Evolutionary conservation across 495 filamentous ascomycete species (phyloP), one percentile per base, ranked within the genome.

Genomic region (Evernia prunastri): DNA sequence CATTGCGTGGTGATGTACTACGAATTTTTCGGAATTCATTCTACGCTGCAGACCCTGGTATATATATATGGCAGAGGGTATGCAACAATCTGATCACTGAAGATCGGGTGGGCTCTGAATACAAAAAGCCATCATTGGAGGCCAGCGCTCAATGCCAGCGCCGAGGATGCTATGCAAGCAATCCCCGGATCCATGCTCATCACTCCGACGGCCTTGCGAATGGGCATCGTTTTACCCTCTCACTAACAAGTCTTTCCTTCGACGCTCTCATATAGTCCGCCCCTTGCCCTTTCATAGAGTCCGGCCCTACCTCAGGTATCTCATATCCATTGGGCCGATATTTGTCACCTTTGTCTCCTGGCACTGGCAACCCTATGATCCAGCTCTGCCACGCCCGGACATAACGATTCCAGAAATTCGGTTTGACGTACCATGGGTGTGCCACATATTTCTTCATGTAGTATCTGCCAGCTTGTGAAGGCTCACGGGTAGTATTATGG

Each of bases 401-500:
- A 81, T 83, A 88, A 27, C 84, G 79, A 60, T 81, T 82, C 80
- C 78, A 82, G 33, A 89, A 70, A 0, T 82, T 86, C 0, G 86
- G 79, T 49, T 82, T 81, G 39, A 84, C 76, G 67, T 89, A 89
- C 64, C 79, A 88, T 0, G 86, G 85, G 0, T 76, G 75, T 0
- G 76, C 77, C 17, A 80, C 75, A 74, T 82, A 62, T n/a, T 74
- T 60, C 0, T 71, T 79, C 60, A 81, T 69, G 58, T 79, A 71
- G 58, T 82, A 80, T 7, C 80, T 77, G 2, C 81, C 79, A 11
- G 83, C 71, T 61, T 75, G 58, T 69, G 85, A 79, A 0, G 78
- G 73, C 0, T 78, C 42, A 15, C 81, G 73, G 18, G 75, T 72
- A 29, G 81, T 71, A 31, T 72, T 73, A 7, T 65, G 68, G 27